Evolutionary conservation across 208 protist genomes (phyloP).

Genomic region (Endotrypanum monterogeii): DNA sequence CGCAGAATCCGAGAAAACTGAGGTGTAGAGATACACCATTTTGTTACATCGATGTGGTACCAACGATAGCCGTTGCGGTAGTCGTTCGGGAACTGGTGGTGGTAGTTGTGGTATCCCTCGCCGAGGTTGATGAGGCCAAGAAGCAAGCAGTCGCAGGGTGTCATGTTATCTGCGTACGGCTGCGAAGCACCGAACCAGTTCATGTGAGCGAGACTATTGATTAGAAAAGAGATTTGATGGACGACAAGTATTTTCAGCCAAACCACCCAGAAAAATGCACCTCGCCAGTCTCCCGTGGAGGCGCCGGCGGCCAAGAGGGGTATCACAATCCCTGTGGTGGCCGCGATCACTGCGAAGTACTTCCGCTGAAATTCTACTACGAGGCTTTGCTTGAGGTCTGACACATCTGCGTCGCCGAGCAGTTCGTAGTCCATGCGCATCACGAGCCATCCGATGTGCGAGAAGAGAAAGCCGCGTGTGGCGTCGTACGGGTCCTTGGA

Average conservation of each 20-base stretch:
- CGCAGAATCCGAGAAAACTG: slow-evolving; percentile 55
- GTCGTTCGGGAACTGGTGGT: slow-evolving; percentile 91
- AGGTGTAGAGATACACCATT: slow-evolving; percentile 72
- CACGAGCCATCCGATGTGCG: slow-evolving; percentile 91
- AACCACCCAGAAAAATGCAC: slow-evolving; percentile 79
- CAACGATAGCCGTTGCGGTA: slow-evolving; percentile 85
- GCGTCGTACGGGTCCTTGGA: slow-evolving; percentile 90
- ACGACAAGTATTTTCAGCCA: slow-evolving; percentile 66
- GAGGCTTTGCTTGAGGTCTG: slow-evolving; percentile 75
- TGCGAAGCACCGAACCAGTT: slow-evolving; percentile 51
- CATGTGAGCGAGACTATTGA: slow-evolving; percentile 89
- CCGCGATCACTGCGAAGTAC: slow-evolving; percentile 73
- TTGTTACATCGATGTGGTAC: slow-evolving; percentile 86
- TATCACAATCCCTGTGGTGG: slow-evolving; percentile 78
- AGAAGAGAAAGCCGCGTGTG: slow-evolving; percentile 82
- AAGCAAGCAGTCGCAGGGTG: slow-evolving; percentile 74
- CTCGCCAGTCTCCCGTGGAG: slow-evolving; percentile 74
- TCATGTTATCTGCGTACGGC: slow-evolving; percentile 70
- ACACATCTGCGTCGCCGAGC: slow-evolving; percentile 74
- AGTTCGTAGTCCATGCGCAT: slow-evolving; percentile 88
- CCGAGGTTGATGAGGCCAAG: slow-evolving; percentile 77
- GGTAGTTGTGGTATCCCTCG: slow-evolving; percentile 93
- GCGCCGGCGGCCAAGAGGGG: slow-evolving; percentile 74
- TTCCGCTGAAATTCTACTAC: slow-evolving; percentile 81
- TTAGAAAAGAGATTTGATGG: slow-evolving; percentile 90